phyloP scores from a whole-genome alignment of 2,329 filamentous ascomycete genomes.

The Apiospora saccharicola region DNA sequence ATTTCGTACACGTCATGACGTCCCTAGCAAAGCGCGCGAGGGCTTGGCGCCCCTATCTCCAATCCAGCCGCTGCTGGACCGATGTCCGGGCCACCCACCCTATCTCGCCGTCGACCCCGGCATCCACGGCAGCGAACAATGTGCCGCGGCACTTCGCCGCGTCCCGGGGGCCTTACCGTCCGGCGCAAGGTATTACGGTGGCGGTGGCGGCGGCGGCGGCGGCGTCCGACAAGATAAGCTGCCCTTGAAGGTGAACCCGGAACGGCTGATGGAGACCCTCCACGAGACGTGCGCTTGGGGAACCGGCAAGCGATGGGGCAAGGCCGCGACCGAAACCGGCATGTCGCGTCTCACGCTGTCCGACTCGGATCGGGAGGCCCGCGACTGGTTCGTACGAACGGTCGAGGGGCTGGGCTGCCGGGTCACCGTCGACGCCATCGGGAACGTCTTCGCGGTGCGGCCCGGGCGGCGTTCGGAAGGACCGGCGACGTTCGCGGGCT shows the following conservation, averaged over 20 bases:
- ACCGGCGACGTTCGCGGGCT: conserved; percentile 73
- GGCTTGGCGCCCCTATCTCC: conserved; percentile 1
- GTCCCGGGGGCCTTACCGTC: background rate
- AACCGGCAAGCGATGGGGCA: conserved; percentile 62
- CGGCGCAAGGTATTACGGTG: background rate
- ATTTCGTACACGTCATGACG: background rate
- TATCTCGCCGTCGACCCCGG: background rate
- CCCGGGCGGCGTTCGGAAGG: conserved; percentile 62
- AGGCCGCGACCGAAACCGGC: conserved; percentile 69
- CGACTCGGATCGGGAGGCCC: conserved; percentile 73
- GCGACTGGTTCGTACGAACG: conserved; percentile 78
- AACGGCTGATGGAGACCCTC: conserved; percentile 67
- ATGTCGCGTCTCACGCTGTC: conserved; percentile 79
- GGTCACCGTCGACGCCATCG: conserved; percentile 76
- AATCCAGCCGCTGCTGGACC: background rate
- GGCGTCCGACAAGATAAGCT: background rate
- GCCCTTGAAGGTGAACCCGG: conserved; percentile 56
- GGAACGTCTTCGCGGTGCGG: conserved; percentile 80
- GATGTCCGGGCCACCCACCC: background rate
- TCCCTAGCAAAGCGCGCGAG: background rate
- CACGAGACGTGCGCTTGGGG: conserved; percentile 74
- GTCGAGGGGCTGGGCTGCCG: conserved; percentile 70
- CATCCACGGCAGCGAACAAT: background rate
- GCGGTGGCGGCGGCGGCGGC: background rate
- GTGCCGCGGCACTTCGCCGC: background rate